Conservation (phyloP, 2,329 filamentous ascomycete species). For the Fusarium euwallaceae region DNA sequence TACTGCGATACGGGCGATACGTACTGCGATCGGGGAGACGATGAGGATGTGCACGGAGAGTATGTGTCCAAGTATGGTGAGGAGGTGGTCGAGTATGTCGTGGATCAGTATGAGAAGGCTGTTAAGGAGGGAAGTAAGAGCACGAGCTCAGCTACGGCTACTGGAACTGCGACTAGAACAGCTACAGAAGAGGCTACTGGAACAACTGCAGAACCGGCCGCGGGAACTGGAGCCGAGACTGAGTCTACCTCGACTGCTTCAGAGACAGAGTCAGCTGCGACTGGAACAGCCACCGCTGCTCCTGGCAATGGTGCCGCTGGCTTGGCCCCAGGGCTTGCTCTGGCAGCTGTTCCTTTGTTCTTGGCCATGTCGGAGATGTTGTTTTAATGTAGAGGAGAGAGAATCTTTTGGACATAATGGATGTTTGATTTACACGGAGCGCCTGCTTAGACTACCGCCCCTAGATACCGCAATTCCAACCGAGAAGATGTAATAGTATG, state of each 20-base stretch:
- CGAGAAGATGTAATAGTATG: background rate
- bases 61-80: slow-evolving; percentile 55
- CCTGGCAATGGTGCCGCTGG: slow-evolving; percentile 27
- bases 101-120: slow-evolving; percentile 49
- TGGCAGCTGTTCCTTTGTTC: slow-evolving; percentile 17
- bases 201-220: background rate
- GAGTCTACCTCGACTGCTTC: slow-evolving; percentile 7
- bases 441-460: background rate
- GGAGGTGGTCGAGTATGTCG: slow-evolving; percentile 53
- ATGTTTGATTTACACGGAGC: background rate
- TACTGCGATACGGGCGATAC: slow-evolving; percentile 59
- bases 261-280: background rate
- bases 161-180: slow-evolving; percentile 1
- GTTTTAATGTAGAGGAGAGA: background rate
- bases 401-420: background rate
- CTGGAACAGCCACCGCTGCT: slow-evolving; percentile 11
- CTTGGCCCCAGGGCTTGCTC: slow-evolving; percentile 16
- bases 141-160: slow-evolving; percentile 10
- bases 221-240: slow-evolving; percentile 11
- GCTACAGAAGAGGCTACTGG: background rate
- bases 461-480: background rate
- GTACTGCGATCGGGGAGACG: slow-evolving; percentile 55
- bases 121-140: slow-evolving; percentile 11
- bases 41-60: slow-evolving; percentile 48
- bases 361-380: slow-evolving; percentile 13